Percentiles rank a stretch among this genome's conserved stretches.
Conservation (phyloP, 2,329 filamentous ascomycete species). For the Colletotrichum gloeosporioides region DNA sequence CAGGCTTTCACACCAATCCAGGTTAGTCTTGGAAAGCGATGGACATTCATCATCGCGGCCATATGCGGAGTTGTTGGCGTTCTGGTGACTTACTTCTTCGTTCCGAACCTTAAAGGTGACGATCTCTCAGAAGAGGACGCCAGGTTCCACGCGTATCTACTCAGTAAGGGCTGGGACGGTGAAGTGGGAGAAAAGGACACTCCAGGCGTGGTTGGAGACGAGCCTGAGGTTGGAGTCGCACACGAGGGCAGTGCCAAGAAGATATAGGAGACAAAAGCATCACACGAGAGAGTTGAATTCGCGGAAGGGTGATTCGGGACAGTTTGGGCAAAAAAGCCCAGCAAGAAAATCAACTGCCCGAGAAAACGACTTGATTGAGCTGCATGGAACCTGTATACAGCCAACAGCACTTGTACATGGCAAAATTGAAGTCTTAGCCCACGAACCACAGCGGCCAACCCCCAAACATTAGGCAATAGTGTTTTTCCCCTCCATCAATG, state of each 20-base stretch:
- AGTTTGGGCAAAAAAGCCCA: background rate
- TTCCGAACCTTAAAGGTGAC: constrained; percentile 49
- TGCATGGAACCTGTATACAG: background rate
- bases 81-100: constrained; percentile 51
- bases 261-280: background rate
- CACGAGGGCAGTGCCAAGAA: background rate
- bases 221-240: background rate
- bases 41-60: constrained; percentile 58
- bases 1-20: constrained; percentile 55
- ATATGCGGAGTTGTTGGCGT: constrained; percentile 54
- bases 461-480: background rate
- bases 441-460: background rate
- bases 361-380: background rate
- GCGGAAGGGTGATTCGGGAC: background rate
- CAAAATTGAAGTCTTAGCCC: background rate
- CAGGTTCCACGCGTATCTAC: constrained; percentile 47
- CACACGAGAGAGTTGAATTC: background rate
- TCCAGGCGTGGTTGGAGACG: background rate
- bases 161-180: constrained; percentile 50
- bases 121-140: constrained; percentile 49
- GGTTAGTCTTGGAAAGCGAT: constrained; percentile 47
- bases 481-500: background rate
- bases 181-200: constrained; percentile 41
- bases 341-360: background rate
- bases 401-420: background rate